phyloP scores from a whole-genome alignment of 208 protist genomes.

The Zelonia costaricensis region DNA sequence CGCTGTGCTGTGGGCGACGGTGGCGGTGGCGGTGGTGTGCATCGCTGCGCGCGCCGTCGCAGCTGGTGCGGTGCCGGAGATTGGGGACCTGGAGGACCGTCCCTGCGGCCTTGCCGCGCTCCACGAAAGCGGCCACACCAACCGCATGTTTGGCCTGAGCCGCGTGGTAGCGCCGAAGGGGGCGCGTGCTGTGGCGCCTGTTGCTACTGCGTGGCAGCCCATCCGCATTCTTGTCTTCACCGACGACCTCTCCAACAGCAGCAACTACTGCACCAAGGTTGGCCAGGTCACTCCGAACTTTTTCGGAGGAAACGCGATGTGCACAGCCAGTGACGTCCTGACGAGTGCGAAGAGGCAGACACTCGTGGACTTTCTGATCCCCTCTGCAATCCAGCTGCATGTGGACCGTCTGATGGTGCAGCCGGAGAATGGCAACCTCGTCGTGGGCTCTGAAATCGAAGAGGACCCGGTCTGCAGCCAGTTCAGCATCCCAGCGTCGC shows the following conservation, averaged over 20 bases:
- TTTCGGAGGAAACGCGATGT: slow-evolving; percentile 14
- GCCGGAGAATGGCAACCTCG: slow-evolving; percentile 1
- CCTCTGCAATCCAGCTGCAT: slow-evolving; percentile 43
- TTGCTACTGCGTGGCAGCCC: slow-evolving; percentile 15
- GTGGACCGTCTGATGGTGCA: slow-evolving; percentile 42
- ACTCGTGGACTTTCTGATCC: slow-evolving; percentile 32
- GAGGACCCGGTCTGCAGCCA: slow-evolving; percentile 13
- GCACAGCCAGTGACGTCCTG: slow-evolving; percentile 30
- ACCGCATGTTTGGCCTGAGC: neutral
- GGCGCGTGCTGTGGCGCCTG: neutral
- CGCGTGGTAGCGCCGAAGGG: neutral
- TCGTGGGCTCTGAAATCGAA: slow-evolving; percentile 2
- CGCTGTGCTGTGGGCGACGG: neutral
- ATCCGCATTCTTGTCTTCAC: slow-evolving; percentile 44
- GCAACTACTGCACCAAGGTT: slow-evolving; percentile 35
- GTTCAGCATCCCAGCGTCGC: slow-evolving; percentile 43
- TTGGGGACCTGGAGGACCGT: too few relatives aligned
- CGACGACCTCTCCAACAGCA: slow-evolving; percentile 29
- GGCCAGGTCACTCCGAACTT: slow-evolving; percentile 25
- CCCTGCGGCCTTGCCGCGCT: too few relatives aligned
- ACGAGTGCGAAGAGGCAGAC: slow-evolving; percentile 27
- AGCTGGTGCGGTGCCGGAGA: too few relatives aligned
- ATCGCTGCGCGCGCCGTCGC: too few relatives aligned
- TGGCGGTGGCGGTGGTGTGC: too few relatives aligned
- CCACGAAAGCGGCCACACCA: neutral